These are phyloP conservation scores for Talaromyces verruculosus DNA, from an alignment of 2,329 filamentous ascomycete species.

Conservation along the genomic window DNA sequence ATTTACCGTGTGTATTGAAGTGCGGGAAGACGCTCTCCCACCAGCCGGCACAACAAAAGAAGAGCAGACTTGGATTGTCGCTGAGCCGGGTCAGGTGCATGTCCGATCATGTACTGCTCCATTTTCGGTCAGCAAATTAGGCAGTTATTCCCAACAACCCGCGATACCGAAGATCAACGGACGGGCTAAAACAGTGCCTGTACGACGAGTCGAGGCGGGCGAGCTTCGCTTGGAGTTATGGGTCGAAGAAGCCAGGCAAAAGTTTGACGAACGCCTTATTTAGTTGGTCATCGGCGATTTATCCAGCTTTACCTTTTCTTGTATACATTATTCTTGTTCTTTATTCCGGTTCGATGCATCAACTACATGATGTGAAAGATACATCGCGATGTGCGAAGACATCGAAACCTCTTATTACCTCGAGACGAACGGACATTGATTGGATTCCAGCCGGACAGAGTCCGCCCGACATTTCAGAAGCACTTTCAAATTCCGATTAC, in stretches of 20 bases:
- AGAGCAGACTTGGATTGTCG: constrained; percentile 62
- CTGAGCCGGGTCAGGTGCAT: constrained; percentile 51
- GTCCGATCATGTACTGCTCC: constrained; percentile 41
- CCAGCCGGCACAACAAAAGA: constrained; percentile 49
- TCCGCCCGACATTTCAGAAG: background rate
- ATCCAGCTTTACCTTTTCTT: constrained; percentile 11
- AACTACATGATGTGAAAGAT: background rate
- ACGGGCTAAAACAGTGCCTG: constrained; percentile 58
- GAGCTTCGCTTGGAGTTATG: constrained; percentile 67
- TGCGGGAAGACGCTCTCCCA: constrained; percentile 48
- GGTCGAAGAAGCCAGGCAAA: constrained; percentile 65
- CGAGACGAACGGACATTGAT: background rate
- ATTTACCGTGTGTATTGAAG: constrained; percentile 52
- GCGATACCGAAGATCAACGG: constrained; percentile 42
- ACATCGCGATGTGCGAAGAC: background rate
- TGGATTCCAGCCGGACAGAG: background rate
- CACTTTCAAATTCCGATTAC: background rate
- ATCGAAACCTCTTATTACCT: background rate
- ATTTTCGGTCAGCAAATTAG: constrained; percentile 40
- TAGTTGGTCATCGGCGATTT: background rate
- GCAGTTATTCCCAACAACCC: constrained; percentile 34
- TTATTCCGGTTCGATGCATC: constrained; percentile 1
- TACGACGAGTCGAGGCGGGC: constrained; percentile 64
- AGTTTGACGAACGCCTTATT: constrained; percentile 38
- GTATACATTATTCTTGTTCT: constrained; percentile 15